Percentiles rank a stretch among this genome's conserved stretches.
These are phyloP conservation scores for Saturnispora sekii DNA, from an alignment of 805 yeast species.

Conservation along the genomic window DNA sequence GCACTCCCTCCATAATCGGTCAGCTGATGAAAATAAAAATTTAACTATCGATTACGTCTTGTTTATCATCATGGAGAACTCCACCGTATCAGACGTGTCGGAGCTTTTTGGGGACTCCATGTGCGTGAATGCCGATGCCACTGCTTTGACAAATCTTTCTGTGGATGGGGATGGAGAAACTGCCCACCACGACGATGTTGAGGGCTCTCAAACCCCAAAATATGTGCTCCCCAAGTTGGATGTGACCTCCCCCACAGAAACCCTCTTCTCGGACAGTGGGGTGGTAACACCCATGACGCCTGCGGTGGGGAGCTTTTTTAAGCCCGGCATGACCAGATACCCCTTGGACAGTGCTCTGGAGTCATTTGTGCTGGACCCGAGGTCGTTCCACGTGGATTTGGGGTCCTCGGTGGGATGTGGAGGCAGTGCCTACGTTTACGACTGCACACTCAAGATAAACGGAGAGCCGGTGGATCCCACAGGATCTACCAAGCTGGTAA, in stretches of 20 bases:
- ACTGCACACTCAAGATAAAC: slow-evolving; percentile 9
- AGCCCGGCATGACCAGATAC: slow-evolving; percentile 8
- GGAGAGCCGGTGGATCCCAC: slow-evolving; percentile 9
- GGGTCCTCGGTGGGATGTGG: slow-evolving; percentile 21
- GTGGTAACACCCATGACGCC: slow-evolving; percentile 2
- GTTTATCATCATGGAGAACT: not conserved
- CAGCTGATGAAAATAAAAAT: not conserved
- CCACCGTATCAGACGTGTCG: not conserved
- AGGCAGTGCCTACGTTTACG: slow-evolving; percentile 24
- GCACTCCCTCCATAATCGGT: not conserved
- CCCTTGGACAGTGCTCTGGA: slow-evolving; percentile 14
- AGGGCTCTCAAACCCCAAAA: not conserved
- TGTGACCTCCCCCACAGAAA: not conserved
- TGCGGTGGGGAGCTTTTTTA: not conserved
- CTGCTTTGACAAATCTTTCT: not conserved
- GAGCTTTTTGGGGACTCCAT: not conserved
- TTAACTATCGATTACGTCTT: not conserved
- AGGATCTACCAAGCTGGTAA: slow-evolving; percentile 15
- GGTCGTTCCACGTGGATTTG: slow-evolving; percentile 16
- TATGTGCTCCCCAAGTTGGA: not conserved
- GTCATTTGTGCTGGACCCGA: slow-evolving; percentile 16
- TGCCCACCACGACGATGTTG: not conserved
- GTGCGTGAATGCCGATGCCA: not conserved
- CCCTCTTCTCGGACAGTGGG: slow-evolving; percentile 2
- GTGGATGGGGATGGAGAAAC: too few relatives aligned